Conservation (phyloP, 257 asterid species). For the Solanum tarijense region DNA sequence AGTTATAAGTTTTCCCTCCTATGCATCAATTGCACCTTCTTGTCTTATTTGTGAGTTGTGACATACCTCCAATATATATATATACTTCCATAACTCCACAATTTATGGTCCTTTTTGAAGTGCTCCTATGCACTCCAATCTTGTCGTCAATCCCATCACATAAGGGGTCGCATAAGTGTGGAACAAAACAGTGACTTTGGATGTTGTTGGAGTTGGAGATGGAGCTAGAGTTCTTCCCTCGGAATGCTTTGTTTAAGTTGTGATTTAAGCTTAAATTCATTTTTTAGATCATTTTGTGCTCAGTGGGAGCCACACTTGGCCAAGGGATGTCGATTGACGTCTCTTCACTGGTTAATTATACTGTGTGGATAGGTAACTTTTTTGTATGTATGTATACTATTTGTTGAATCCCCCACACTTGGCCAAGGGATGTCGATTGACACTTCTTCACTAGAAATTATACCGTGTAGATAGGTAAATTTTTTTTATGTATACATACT, state of each 20-base stretch:
- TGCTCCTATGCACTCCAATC: background rate
- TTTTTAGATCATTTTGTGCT: background rate
- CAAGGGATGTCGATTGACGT: background rate
- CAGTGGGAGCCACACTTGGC: background rate
- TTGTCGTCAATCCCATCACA: background rate
- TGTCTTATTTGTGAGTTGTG: background rate
- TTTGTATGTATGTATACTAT: background rate
- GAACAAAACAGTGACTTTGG: background rate
- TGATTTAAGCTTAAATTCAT: background rate
- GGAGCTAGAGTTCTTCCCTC: background rate
- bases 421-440: background rate
- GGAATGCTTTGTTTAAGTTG: background rate
- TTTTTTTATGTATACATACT: background rate
- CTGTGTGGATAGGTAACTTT: background rate
- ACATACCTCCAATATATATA: background rate
- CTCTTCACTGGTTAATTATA: background rate
- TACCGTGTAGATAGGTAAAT: background rate
- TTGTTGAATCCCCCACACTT: background rate
- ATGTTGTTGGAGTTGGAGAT: background rate
- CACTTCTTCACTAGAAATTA: background rate
- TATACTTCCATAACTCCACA: background rate
- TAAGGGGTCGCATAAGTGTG: background rate
- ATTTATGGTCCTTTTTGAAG: background rate
- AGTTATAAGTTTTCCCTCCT: background rate
- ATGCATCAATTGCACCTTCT: background rate